A percentile compares a stretch with the other conserved stretches of the same genome.
Evolutionary conservation across 2,329 filamentous ascomycete species (phyloP).

Genomic region (Zasmidium cellare): DNA sequence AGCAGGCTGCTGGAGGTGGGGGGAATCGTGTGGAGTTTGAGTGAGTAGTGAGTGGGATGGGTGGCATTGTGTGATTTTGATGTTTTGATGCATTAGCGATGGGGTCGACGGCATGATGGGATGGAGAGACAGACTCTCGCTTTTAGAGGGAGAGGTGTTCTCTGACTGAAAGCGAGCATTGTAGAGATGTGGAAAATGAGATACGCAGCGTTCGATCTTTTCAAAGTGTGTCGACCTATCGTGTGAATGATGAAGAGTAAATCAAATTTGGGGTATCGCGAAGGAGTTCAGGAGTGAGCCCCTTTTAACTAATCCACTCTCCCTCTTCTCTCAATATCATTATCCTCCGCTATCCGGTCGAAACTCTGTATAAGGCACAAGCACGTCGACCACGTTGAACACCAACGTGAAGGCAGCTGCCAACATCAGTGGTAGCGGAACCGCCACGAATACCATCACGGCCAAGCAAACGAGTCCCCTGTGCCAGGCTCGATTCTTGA

Average conservation of each 20-base stretch:
- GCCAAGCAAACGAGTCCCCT: too few species aligned
- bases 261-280: too few species aligned
- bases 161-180: background rate
- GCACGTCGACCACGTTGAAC: background rate
- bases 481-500: too few species aligned
- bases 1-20: slow-evolving; percentile 29
- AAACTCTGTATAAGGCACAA: background rate
- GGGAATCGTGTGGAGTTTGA: slow-evolving; percentile 51
- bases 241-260: too few species aligned
- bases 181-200: background rate
- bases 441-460: background rate
- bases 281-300: too few species aligned
- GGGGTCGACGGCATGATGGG: background rate
- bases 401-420: background rate
- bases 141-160: background rate
- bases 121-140: background rate
- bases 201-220: background rate
- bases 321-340: background rate
- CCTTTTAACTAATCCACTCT: background rate
- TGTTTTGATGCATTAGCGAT: slow-evolving; percentile 5
- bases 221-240: too few species aligned
- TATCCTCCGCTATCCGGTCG: background rate
- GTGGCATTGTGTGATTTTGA: background rate
- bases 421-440: background rate
- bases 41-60: slow-evolving; percentile 22